Base-by-base conservation (phyloP, 2,329 filamentous ascomycete genomes). In the Aspergillus terreus region DNA sequence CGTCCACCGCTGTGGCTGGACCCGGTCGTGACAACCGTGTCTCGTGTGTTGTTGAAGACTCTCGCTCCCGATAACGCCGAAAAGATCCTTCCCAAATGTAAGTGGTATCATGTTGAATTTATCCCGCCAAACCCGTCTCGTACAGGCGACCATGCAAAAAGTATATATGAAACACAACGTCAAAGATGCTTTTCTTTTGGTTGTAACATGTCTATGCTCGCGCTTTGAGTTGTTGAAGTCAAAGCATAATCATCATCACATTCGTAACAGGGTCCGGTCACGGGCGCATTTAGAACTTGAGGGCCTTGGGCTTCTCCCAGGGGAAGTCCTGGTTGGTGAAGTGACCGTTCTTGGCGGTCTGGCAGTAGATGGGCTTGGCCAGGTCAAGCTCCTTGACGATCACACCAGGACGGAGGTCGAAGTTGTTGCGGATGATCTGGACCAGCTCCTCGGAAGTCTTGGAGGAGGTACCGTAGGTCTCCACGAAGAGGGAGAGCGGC, bases 281-380 rank as follows among this genome's bases (percentile, higher is more conserved):
- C 36, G 35, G 48, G 51, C 53, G 52, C 62, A 66, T 74, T 84
- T 96, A 97, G 78, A 90, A 87, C 78, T 88, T 92, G 71, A 99
- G 89, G 64, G 81, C 68, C 89, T 96, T 96, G 71, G 94, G 92
- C 85, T 97, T 84, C 86, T 99, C 94, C 94, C 94, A 99, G 78
- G 81, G 85, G 84, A 99, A 99, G 76, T 76, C 81, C 84, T 96
- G 94, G 88, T 96, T 94, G 78, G 91, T 95, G 79, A 99, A 99
- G 85, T 99, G 94, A 67, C 94, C 94, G 80, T 97, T 97, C 89
- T 96, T 96, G 78, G 94, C 94, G 53, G 94, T 99, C 82, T 92
- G 84, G 83, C 85, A 85, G 87, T 99, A 99, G 82, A 97, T 96
- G 72, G 94, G 94, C 78, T 91, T 90, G 76, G 85, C 87, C 62